Evolutionary conservation across 2,329 filamentous ascomycete genomes (phyloP).

Genomic region (Colletotrichum limetticola): DNA sequence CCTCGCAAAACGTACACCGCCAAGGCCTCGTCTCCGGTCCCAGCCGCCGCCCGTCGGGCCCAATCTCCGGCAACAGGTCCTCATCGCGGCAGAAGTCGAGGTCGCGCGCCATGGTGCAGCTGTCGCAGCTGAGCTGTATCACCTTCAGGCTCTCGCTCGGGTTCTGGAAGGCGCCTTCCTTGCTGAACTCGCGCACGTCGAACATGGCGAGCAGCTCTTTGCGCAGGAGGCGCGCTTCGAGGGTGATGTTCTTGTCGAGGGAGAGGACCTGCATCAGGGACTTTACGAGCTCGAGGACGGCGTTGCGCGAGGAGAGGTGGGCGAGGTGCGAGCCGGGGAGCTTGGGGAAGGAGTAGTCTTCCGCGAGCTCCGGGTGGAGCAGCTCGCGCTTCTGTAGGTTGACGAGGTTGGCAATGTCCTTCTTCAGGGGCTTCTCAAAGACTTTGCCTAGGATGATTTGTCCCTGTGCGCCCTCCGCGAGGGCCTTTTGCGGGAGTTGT

Average conservation of each 20-base stretch:
- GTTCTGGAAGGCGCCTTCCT: slow-evolving; percentile 88
- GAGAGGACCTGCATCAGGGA: slow-evolving; percentile 91
- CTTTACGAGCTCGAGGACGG: slow-evolving; percentile 89
- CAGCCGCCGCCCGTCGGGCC: slow-evolving; percentile 33
- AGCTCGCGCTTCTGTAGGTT: slow-evolving; percentile 88
- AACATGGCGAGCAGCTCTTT: slow-evolving; percentile 92
- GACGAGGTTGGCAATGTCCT: slow-evolving; percentile 85
- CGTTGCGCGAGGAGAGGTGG: slow-evolving; percentile 45
- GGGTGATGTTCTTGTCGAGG: slow-evolving; percentile 88
- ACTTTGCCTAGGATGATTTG: slow-evolving; percentile 79
- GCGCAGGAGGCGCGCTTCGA: slow-evolving; percentile 87
- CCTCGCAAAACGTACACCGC: slow-evolving; percentile 81
- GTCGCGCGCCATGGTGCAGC: slow-evolving; percentile 89
- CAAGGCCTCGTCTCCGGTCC: slow-evolving; percentile 62
- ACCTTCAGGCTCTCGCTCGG: slow-evolving; percentile 81
- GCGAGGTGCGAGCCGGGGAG: slow-evolving; percentile 78
- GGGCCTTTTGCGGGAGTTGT: slow-evolving; percentile 67
- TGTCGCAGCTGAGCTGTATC: slow-evolving; percentile 83
- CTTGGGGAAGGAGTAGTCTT: slow-evolving; percentile 86
- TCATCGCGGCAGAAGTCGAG: slow-evolving; percentile 93
- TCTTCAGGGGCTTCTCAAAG: slow-evolving; percentile 91
- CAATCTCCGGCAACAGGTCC: slow-evolving; percentile 72
- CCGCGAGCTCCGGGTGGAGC: slow-evolving; percentile 86
- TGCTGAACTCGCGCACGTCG: slow-evolving; percentile 93
- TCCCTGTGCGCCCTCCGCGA: slow-evolving; percentile 69